Conservation (phyloP, 768 basidiomycete genomes). For the Collybia nuda region DNA sequence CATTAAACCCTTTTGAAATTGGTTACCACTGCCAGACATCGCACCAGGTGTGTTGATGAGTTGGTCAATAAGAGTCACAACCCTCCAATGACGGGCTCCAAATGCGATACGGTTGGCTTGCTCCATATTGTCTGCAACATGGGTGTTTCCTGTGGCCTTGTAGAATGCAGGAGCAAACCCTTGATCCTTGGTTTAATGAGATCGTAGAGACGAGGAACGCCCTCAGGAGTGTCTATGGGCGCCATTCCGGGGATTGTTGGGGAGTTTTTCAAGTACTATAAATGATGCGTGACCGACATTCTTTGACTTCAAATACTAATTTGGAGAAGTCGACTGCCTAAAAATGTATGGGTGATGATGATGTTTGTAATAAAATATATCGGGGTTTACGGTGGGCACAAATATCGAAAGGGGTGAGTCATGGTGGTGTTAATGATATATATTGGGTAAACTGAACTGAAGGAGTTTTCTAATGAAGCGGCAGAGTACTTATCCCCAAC, state of each 20-base stretch:
- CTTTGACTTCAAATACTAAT: conserved; percentile 84
- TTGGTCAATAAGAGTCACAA: conserved; percentile 92
- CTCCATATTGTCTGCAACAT: conserved; percentile 88
- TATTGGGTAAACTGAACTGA: too few species aligned
- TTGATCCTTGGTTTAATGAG: conserved; percentile 88
- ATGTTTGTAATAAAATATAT: too few species aligned
- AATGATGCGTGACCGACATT: conserved; percentile 92
- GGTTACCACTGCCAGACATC: conserved; percentile 93
- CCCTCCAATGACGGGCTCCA: conserved; percentile 72
- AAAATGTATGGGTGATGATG: too few species aligned
- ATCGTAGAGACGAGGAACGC: conserved; percentile 90
- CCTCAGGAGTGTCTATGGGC: conserved; percentile 70
- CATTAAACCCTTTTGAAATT: conserved; percentile 83
- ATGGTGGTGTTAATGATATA: too few species aligned
- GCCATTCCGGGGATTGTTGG: conserved; percentile 27
- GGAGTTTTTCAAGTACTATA: conserved; percentile 87
- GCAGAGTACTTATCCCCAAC: too few species aligned
- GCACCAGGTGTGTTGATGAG: conserved; percentile 94
- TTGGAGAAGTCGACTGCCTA: too few species aligned
- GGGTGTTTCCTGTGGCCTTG: conserved; percentile 82
- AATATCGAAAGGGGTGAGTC: too few species aligned
- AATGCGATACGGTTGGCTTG: conserved; percentile 96
- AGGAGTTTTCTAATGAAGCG: too few species aligned
- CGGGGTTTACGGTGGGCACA: too few species aligned
- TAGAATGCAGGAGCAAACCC: conserved; percentile 86